Conservation (phyloP, 2,329 filamentous ascomycete genomes). For the Sclerotiophoma versabilis region DNA sequence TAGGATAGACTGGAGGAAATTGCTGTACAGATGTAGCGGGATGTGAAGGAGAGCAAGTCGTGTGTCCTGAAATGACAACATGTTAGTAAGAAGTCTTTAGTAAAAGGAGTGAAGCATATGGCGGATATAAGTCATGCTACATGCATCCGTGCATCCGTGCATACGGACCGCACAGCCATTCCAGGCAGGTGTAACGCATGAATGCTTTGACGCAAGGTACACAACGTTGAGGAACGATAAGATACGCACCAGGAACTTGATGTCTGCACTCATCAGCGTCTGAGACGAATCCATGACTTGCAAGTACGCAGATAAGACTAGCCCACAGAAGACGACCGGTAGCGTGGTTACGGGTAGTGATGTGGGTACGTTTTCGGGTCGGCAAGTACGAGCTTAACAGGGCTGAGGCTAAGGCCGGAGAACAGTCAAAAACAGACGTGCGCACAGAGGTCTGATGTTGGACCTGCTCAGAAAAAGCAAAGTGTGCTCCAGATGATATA, state of each 20-base stretch:
- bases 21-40: conserved; percentile 76
- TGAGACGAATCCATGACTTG: conserved; percentile 54
- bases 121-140: conserved; percentile 39
- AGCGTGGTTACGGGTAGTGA: conserved; percentile 38
- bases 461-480: conserved; percentile 34
- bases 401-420: conserved; percentile 37
- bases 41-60: conserved; percentile 90
- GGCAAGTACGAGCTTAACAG: conserved; percentile 30
- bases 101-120: background rate
- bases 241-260: conserved; percentile 57
- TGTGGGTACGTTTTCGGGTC: conserved; percentile 36
- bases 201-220: conserved; percentile 21
- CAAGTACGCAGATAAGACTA: conserved; percentile 43
- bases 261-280: conserved; percentile 57
- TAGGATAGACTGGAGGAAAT: conserved; percentile 86
- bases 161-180: conserved; percentile 36
- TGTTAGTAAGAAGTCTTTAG: conserved; percentile 36
- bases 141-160: conserved; percentile 33
- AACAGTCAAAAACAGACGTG: conserved; percentile 29
- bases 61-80: conserved; percentile 71
- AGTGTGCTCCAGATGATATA: conserved; percentile 22
- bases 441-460: conserved; percentile 39
- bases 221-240: conserved; percentile 31
- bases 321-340: conserved; percentile 32
- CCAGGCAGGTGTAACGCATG: conserved; percentile 33